Conservation (phyloP, 1,284 basidiomycete genomes). For the Rhodotorula glutinis region DNA sequence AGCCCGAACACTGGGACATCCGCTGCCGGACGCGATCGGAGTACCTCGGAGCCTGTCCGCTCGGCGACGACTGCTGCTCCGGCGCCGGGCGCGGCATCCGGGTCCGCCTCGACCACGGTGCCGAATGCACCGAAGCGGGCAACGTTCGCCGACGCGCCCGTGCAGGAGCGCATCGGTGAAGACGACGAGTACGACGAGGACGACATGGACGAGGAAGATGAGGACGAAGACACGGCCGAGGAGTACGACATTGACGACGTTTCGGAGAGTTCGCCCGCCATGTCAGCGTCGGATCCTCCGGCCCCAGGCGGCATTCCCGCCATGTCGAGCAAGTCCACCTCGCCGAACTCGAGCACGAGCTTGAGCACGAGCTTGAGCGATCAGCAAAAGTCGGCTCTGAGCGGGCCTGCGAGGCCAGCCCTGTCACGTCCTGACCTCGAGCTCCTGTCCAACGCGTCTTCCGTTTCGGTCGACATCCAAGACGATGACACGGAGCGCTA, state of each 20-base stretch:
- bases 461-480: slow-evolving; percentile 30
- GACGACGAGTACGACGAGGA: slow-evolving; percentile 8
- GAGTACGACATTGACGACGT: slow-evolving; percentile 37
- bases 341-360: background rate
- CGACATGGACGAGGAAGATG: slow-evolving; percentile 26
- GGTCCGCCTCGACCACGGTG: background rate
- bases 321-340: background rate
- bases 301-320: background rate
- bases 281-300: slow-evolving; percentile 11
- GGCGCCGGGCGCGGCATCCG: no score
- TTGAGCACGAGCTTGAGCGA: slow-evolving; percentile 1
- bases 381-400: slow-evolving; percentile 54
- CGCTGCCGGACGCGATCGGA: background rate
- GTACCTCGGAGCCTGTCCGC: no score
- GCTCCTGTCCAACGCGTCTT: slow-evolving; percentile 13
- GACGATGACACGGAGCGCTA: slow-evolving; percentile 27
- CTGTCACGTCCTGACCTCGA: slow-evolving; percentile 3
- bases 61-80: background rate
- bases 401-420: background rate
- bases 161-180: background rate
- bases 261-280: slow-evolving; percentile 16
- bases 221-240: slow-evolving; percentile 26
- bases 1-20: background rate
- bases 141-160: slow-evolving; percentile 9
- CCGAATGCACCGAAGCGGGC: slow-evolving; percentile 9